Percentiles rank a stretch among this genome's conserved stretches.
Evolutionary conservation across 768 basidiomycete species (phyloP).

Genomic region (Amanita muscaria): DNA sequence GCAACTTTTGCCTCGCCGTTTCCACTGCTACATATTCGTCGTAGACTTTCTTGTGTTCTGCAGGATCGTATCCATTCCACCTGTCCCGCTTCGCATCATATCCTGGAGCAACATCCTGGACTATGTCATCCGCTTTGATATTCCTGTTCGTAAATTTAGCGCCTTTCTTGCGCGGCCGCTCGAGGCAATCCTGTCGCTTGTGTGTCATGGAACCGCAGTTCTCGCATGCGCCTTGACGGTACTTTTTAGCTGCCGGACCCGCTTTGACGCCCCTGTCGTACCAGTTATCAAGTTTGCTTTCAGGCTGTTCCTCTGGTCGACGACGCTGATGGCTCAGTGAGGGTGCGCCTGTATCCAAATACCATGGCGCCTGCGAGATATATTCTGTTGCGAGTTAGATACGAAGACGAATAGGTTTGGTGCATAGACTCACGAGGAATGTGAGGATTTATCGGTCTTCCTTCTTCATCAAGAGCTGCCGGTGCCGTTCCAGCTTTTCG

Average conservation of each 20-base stretch:
- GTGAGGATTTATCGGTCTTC: conserved; percentile 94
- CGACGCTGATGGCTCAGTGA: conserved; percentile 92
- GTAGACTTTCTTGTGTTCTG: conserved; percentile 79
- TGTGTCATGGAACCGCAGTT: conserved; percentile 98
- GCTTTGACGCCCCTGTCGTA: conserved; percentile 81
- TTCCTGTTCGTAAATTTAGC: conserved; percentile 88
- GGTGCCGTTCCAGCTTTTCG: conserved; percentile 98
- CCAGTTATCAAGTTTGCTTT: conserved; percentile 78
- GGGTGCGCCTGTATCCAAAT: conserved; percentile 88
- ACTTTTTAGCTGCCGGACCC: conserved; percentile 93
- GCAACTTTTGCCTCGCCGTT: conserved; percentile 76
- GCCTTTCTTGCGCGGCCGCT: conserved; percentile 92
- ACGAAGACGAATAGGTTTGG: not conserved
- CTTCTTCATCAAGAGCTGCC: conserved; percentile 91
- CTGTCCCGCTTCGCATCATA: conserved; percentile 95
- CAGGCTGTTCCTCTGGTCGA: conserved; percentile 48
- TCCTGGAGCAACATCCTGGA: conserved; percentile 67
- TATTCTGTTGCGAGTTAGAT: conserved; percentile 52
- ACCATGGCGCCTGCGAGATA: conserved; percentile 99
- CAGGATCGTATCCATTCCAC: conserved; percentile 96
- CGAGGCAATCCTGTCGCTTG: conserved; percentile 84
- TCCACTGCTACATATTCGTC: conserved; percentile 94
- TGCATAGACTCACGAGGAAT: conserved; percentile 75
- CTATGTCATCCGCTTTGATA: conserved; percentile 85
- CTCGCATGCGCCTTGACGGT: conserved; percentile 96